Percentiles rank a stretch among this genome's conserved stretches.
Conservation (phyloP, 129 eudicot genomes). For the Logfia minima region DNA sequence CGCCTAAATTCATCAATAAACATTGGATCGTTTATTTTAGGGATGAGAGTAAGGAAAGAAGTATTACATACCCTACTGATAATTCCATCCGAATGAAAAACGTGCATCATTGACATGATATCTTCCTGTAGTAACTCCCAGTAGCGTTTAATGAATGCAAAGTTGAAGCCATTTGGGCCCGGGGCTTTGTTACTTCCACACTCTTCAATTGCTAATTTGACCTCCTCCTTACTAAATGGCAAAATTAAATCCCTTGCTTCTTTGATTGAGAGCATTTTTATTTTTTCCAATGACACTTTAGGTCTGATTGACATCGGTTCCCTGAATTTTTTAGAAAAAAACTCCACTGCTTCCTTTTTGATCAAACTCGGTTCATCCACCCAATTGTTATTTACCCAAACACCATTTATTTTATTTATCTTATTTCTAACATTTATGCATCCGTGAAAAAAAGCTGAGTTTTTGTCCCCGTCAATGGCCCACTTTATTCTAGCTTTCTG, state of each 20-base stretch:
- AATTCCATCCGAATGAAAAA: too few relatives aligned
- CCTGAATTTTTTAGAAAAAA: background rate
- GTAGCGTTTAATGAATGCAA: too few relatives aligned
- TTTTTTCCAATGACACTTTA: background rate
- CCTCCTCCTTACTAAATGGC: background rate
- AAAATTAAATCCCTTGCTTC: background rate
- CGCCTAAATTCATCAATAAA: background rate
- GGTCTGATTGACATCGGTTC: background rate
- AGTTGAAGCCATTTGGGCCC: too few relatives aligned
- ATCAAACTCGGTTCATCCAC: background rate
- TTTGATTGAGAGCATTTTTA: background rate
- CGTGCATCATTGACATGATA: too few relatives aligned
- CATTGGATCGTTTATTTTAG: background rate
- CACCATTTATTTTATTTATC: background rate
- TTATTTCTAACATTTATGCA: background rate
- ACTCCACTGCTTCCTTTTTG: background rate
- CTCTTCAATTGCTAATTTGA: too few relatives aligned
- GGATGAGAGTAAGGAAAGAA: too few relatives aligned
- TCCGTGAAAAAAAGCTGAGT: background rate
- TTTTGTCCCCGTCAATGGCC: background rate
- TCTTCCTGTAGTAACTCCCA: background rate
- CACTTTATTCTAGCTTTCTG: background rate
- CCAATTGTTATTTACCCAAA: background rate
- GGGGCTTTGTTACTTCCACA: too few relatives aligned
- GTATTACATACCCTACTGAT: too few relatives aligned